These are phyloP conservation scores for Vinca minor DNA, from an alignment of 257 asterid genomes.

Conservation along the genomic window DNA sequence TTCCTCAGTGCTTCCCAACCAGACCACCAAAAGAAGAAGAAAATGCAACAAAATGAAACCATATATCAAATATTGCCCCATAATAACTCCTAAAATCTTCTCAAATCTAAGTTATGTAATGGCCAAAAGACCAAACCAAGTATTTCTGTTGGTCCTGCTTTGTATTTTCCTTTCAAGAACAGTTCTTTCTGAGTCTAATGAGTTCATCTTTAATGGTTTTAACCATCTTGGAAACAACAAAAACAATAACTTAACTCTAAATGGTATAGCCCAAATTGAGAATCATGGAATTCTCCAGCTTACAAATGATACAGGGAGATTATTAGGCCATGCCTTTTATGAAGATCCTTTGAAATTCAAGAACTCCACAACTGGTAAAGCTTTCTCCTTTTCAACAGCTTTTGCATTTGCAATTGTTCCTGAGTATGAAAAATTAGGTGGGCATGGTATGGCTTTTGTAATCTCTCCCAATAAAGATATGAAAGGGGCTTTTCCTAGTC, in stretches of 20 bases:
- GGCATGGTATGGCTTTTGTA: constrained; percentile 66
- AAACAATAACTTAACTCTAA: constrained; percentile 28
- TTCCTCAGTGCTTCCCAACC: constrained; percentile 5
- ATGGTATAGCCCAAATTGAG: constrained; percentile 46
- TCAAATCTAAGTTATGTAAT: constrained; percentile 20
- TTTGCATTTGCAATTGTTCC: constrained; percentile 65
- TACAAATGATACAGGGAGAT: constrained; percentile 29
- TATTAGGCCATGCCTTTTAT: constrained; percentile 55
- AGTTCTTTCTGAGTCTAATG: constrained; percentile 29
- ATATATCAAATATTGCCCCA: neutral
- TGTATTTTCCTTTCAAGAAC: constrained; percentile 23
- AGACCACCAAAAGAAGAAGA: too few relatives aligned
- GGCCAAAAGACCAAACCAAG: constrained; percentile 22
- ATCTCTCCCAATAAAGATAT: constrained; percentile 30
- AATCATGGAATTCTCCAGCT: constrained; percentile 46
- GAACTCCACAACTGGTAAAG: constrained; percentile 32
- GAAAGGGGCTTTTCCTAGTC: constrained; percentile 41
- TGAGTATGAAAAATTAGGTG: constrained; percentile 38
- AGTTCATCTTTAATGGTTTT: constrained; percentile 47
- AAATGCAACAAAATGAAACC: neutral
- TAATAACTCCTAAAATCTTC: constrained; percentile 3
- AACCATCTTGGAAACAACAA: constrained; percentile 13
- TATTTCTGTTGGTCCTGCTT: constrained; percentile 18
- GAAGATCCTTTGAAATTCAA: constrained; percentile 38
- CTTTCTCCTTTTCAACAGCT: constrained; percentile 53